A percentile compares a stretch with the other conserved stretches of the same genome.
Conservation (phyloP, 345 rosid species). For the Citrus sp. region DNA sequence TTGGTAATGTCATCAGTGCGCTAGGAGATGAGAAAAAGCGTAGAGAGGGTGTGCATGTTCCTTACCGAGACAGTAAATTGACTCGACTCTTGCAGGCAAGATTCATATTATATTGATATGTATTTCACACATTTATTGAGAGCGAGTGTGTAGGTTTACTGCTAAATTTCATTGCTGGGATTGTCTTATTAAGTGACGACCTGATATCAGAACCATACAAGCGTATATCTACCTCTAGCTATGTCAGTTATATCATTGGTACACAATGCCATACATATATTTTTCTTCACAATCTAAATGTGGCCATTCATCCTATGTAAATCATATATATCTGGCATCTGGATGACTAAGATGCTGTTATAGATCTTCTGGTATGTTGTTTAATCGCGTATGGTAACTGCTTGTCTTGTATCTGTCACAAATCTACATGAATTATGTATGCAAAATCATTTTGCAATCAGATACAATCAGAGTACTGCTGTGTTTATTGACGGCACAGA, state of each 20-base stretch:
- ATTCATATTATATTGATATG: background rate
- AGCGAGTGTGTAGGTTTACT: background rate
- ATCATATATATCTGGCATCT: background rate
- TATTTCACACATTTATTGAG: background rate
- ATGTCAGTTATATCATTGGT: background rate
- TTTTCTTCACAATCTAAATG: background rate
- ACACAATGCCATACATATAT: background rate
- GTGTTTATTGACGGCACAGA: background rate
- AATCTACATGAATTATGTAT: background rate
- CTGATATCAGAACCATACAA: background rate
- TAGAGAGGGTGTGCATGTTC: conserved; percentile 79
- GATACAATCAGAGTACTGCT: background rate
- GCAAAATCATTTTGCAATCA: background rate
- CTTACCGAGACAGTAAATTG: conserved; percentile 84
- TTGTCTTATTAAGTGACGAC: conserved; percentile 3
- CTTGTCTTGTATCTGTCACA: background rate
- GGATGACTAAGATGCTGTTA: background rate
- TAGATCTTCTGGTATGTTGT: background rate
- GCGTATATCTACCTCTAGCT: background rate
- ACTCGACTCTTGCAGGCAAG: conserved; percentile 78
- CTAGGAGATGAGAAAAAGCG: conserved; percentile 85
- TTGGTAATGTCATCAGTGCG: conserved; percentile 86
- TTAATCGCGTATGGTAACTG: background rate
- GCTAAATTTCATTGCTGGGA: background rate
- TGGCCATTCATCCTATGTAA: background rate